Percentiles rank a stretch among this genome's conserved stretches.
These are phyloP conservation scores for Colletotrichum plurivorum DNA, from an alignment of 2,329 filamentous ascomycete species.

Conservation along the genomic window DNA sequence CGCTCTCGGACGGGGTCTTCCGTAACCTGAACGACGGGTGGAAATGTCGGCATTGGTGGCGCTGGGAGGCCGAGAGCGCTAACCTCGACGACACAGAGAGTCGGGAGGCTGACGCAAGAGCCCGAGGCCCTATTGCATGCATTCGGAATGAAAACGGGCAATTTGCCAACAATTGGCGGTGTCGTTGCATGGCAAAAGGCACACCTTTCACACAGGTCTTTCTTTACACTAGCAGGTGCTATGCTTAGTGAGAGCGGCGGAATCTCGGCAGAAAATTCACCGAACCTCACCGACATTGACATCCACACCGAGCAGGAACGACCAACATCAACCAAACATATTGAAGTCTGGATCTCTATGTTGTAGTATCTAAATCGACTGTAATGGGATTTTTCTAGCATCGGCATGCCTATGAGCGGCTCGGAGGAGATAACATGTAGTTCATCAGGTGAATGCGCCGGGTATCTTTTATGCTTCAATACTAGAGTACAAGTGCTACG, in stretches of 20 bases:
- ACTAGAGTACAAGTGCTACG: neutral
- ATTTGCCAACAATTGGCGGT: slow-evolving; percentile 40
- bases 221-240: too few relatives aligned
- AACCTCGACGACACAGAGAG: slow-evolving; percentile 34
- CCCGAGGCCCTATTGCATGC: slow-evolving; percentile 45
- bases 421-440: too few relatives aligned
- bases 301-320: slow-evolving; percentile 18
- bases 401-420: too few relatives aligned
- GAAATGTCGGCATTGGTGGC: slow-evolving; percentile 40
- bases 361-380: neutral
- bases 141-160: slow-evolving; percentile 42
- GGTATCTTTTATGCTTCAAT: too few relatives aligned
- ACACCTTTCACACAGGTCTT: slow-evolving; percentile 18
- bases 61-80: slow-evolving; percentile 32
- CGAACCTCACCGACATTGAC: slow-evolving; percentile 22
- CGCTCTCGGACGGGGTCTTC: slow-evolving; percentile 36
- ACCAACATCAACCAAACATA: slow-evolving; percentile 7
- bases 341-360: neutral
- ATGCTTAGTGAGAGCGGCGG: slow-evolving; percentile 38
- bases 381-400: too few relatives aligned
- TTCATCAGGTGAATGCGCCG: too few relatives aligned
- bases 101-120: slow-evolving; percentile 42
- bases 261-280: slow-evolving; percentile 41
- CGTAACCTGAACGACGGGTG: slow-evolving; percentile 39
- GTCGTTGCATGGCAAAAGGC: slow-evolving; percentile 27